Evolutionary conservation across 768 basidiomycete genomes (phyloP).

Genomic region (Tulasnella sp.): DNA sequence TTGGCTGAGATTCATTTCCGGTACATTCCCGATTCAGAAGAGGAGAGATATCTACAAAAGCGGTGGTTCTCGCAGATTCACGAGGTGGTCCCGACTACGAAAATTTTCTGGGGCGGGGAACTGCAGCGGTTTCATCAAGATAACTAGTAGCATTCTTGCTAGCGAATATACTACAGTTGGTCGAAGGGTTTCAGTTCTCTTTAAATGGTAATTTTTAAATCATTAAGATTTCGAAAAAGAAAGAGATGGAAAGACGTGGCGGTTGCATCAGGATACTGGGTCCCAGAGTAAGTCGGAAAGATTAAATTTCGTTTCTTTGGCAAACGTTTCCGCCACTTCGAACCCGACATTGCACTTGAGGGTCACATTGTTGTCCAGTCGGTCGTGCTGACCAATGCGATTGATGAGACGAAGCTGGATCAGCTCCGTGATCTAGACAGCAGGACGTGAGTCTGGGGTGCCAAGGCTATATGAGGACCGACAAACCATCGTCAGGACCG

Average conservation of each 20-base stretch:
- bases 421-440: constrained; percentile 59
- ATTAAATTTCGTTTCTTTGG: constrained; percentile 53
- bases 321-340: constrained; percentile 51
- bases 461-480: not conserved
- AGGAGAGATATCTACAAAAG: not conserved
- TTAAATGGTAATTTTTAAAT: too few relatives aligned
- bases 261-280: not conserved
- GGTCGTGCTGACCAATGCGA: constrained; percentile 55
- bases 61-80: not conserved
- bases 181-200: too few relatives aligned
- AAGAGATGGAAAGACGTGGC: not conserved
- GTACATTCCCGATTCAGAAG: not conserved
- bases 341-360: constrained; percentile 72
- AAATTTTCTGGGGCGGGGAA: not conserved
- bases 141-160: not conserved
- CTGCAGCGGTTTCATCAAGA: not conserved
- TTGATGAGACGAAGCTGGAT: constrained; percentile 62
- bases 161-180: not conserved
- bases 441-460: not conserved
- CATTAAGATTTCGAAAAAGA: too few relatives aligned
- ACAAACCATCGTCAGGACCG: constrained; percentile 57
- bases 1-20: not conserved
- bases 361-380: constrained; percentile 62
- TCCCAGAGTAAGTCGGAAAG: constrained; percentile 71
- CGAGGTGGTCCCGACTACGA: not conserved